Evolutionary conservation across 805 yeast species (phyloP), one percentile per base, ranked within the genome.

Genomic region (Kodamaea fukazawae): DNA sequence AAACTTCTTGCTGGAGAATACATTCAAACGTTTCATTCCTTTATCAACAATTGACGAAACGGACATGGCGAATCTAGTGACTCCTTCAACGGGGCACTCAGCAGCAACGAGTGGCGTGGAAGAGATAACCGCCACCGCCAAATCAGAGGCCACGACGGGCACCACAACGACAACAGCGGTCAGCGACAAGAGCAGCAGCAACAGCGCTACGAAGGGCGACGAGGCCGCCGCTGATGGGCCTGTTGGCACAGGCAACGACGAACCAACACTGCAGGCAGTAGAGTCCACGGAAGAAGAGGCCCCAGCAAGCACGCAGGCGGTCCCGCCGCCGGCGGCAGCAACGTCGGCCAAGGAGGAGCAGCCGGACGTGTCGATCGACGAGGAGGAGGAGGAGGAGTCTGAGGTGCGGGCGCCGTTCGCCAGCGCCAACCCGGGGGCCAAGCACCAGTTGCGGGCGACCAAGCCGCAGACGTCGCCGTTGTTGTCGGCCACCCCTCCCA

Each of bases 401-500:
- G 43, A 43, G n/a, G 38, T 46, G 37, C 30, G 50, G 20, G 50
- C 50, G 25, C 41, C 41, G 20, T 46, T 46, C 25, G 32, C 41
- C 14, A 34, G 14, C 16, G 17, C 38, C 32, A 33, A 35, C 29
- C 45, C 41, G 11, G 27, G 36, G 14, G 16, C n/a, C 10, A 20
- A 20, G 23, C 23, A 20, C 8, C 23, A 20, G 8, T 20, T 20
- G 8, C 5, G 7, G 16, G 33, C 44, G 25, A 43, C 60, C 4
- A 54, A 54, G 45, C 70, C 78, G 37, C 67, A 76, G 44, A 75
- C 93, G 1, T 85, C 96, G 2, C 96, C 97, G 1, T 71, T 93
- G 48, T 73, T 88, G 28, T 79, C 88, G 1, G 79, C 88, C 1
- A 93, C 99, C 0, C 98, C 98, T 2, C 93, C 96, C 2, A 78